Conservation (phyloP, 2,329 filamentous ascomycete genomes). For the Xylaria sp. region DNA sequence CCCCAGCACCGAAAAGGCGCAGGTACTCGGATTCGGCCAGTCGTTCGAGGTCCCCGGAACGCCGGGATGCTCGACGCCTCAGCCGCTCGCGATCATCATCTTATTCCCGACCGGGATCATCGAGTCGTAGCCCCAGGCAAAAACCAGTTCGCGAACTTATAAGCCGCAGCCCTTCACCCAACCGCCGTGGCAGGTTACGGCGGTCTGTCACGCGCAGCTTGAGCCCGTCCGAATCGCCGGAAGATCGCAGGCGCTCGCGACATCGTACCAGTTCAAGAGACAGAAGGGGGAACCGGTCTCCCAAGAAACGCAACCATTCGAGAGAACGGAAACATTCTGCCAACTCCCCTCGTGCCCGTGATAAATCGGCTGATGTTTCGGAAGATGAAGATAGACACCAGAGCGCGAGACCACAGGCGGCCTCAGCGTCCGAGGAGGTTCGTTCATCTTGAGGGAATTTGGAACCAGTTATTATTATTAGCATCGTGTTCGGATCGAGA, state of each 20-base stretch:
- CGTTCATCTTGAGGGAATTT: conserved; percentile 39
- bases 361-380: conserved; percentile 61
- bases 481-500: conserved; percentile 29
- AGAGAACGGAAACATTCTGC: conserved; percentile 56
- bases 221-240: conserved; percentile 30
- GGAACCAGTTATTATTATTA: no score
- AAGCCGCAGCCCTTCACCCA: conserved; percentile 42
- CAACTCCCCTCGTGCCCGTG: conserved; percentile 52
- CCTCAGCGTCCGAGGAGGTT: conserved; percentile 46
- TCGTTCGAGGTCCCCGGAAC: conserved; percentile 45
- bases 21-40: conserved; percentile 53
- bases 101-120: conserved; percentile 45
- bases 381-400: conserved; percentile 48
- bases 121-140: conserved; percentile 38
- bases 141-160: conserved; percentile 40
- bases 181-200: conserved; percentile 38
- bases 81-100: conserved; percentile 44
- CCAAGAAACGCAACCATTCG: conserved; percentile 34
- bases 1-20: conserved; percentile 53
- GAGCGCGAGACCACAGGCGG: conserved; percentile 38
- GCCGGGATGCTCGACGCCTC: conserved; percentile 44
- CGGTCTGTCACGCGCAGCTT: conserved; percentile 40
- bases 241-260: conserved; percentile 26
- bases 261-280: conserved; percentile 23
- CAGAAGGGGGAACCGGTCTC: conserved; percentile 28